Base-by-base conservation (phyloP, 225 moss, liverwort and hornwort species). In the Pseudisothecium myosuroides region DNA sequence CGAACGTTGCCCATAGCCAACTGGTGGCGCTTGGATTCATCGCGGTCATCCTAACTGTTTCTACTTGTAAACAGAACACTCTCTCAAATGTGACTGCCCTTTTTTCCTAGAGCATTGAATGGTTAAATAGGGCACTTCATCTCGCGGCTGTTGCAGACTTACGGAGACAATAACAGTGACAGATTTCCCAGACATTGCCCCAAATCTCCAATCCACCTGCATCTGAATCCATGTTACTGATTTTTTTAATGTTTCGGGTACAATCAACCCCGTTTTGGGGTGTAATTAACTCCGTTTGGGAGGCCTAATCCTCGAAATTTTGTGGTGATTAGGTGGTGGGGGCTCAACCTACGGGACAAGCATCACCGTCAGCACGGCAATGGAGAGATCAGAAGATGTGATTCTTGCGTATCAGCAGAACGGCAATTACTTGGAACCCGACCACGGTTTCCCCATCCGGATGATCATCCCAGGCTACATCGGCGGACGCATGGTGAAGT, bases 401-500 rank as follows among this genome's bases (percentile, higher is more conserved):
- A 24, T 99, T 12, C 92, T 99, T 12, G 97, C 96, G 36, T 99
- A 93, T 68, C 81, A 99, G 83, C 98, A 99, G 83, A 99, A 97
- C 87, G 98, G 97, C 6, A 89, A 88, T 37, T 43, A 71, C 43
- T 87, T 99, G 88, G 94, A 95, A 50, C 98, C 98, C 10, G 98
- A 99, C 65, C 98, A 99, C 60, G 98, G 98, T 4, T 99, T 83
- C 64, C 98, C 98, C 45, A 92, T 99, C 76, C 93, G 98, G 67
- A 60, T 97, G 81, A 93, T 99, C 83, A 88, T 99, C 41, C 98
- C 98, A 0, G 98, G 98, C 34, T 92, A 96, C 90, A 97, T 99
- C 68, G 98, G 98, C 55, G 98, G 98, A 28, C 96, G 98, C 22
- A 99, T 99, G 98, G 98, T 99, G 87, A 99, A 99, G 89, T 99